Base-by-base conservation (phyloP, 345 rosid genomes). In the Ceriops zippeliana region DNA sequence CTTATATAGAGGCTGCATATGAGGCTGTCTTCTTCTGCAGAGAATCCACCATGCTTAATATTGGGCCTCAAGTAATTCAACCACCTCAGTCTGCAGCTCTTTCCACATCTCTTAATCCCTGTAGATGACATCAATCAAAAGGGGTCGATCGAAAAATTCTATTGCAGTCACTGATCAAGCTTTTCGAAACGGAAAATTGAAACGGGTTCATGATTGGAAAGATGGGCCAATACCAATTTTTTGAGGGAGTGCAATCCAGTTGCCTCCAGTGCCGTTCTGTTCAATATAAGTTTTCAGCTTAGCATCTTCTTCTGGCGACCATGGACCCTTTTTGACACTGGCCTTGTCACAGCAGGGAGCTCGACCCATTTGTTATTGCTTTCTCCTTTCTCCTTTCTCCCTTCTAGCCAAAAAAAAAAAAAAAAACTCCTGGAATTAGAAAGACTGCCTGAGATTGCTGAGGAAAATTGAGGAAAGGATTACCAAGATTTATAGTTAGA, bases 1-100 rank as follows among this genome's bases (percentile, higher is more conserved):
- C 69, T 66, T 30, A 66, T 66, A 32, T 52, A 66, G 69, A 66
- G 69, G 69, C 60, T 66, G 30, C 69, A 66, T 20, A 66, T 66
- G 60, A 66, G 30, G 60, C 53, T 66, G 69, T 66, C 69, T 52
- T 66, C 69, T 66, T 66, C 69, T 54, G 53, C 69, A 32, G 61
- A 66, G 46, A 66, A 66, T 20, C 61, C 69, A 34, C 69, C 69
- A 66, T 66, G 69, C 47, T 66, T 66, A 27, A 66, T 52, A 35
- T 66, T 66, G 1, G 58, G 58, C 58, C 58, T 21, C 4, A 53
- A 53, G 58, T 53, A 53, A 53, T 53, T 53, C 58, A 53, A 53
- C 58, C 58, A 53, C 10, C 58, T 53, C 26, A 53, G 58, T n/a
- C 58, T 6, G 26, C 34, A 52, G 58, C 58, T 53, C 24, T 52